A percentile compares a stretch with the other conserved stretches of the same genome.
These are phyloP conservation scores for Musa beccarii DNA, from an alignment of 176 grass and related monocot genomes.

Conservation along the genomic window DNA sequence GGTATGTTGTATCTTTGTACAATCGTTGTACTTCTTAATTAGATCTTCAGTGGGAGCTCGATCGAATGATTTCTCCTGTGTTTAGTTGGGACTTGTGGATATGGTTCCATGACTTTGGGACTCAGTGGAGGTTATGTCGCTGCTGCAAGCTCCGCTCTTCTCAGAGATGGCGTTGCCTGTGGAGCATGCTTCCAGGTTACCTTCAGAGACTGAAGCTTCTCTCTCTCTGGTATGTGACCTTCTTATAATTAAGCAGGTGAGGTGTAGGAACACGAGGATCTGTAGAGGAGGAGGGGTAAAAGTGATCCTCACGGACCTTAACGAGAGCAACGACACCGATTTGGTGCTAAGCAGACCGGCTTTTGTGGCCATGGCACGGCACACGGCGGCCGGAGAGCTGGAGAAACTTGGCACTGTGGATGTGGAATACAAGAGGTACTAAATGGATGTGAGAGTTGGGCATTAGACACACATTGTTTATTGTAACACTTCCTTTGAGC, in stretches of 20 bases:
- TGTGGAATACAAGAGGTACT: conserved; percentile 71
- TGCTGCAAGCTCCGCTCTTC: conserved; percentile 35
- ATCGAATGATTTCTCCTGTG: not conserved
- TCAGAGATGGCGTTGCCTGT: conserved; percentile 50
- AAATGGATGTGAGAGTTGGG: not conserved
- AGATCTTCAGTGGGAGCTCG: not conserved
- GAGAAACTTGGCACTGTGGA: conserved; percentile 31
- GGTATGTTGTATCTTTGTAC: conserved; percentile 14
- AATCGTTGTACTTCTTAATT: not conserved
- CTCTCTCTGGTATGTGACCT: not conserved
- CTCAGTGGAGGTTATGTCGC: conserved; percentile 43
- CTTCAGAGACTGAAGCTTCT: conserved; percentile 17
- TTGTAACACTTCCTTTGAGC: not conserved
- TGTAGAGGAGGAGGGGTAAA: conserved; percentile 39
- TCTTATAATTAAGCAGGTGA: conserved; percentile 27
- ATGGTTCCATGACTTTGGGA: conserved; percentile 44
- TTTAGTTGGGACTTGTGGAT: conserved; percentile 73
- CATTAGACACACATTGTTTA: not conserved
- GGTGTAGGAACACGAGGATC: conserved; percentile 55
- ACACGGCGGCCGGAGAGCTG: conserved; percentile 35
- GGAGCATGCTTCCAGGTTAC: conserved; percentile 68
- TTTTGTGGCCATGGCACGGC: conserved; percentile 58
- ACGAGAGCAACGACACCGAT: conserved; percentile 49
- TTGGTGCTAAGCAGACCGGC: conserved; percentile 47
- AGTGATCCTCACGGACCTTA: conserved; percentile 59